phyloP scores from a whole-genome alignment of 1,139 yeast genomes.

The Candida pseudoviswanathii region DNA sequence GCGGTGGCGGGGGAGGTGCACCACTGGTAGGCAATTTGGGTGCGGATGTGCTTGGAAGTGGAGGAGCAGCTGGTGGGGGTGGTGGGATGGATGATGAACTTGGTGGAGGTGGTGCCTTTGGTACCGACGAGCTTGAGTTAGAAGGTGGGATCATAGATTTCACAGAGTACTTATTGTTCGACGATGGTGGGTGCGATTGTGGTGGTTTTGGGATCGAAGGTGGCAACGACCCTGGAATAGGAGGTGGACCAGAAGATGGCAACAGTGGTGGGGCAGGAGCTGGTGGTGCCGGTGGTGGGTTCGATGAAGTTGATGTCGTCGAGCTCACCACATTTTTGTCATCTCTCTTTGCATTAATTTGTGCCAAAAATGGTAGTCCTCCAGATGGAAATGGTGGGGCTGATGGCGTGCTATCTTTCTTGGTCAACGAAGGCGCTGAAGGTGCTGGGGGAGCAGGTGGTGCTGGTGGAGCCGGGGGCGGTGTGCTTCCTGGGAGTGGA shows the following conservation, averaged over 20 bases:
- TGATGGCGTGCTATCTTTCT: slow-evolving; percentile 11
- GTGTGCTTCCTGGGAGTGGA: slow-evolving; percentile 16
- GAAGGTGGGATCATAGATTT: slow-evolving; percentile 16
- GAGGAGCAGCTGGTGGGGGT: slow-evolving; percentile 15
- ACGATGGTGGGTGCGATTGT: slow-evolving; percentile 6
- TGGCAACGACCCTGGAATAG: slow-evolving; percentile 9
- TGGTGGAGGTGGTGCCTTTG: slow-evolving; percentile 21
- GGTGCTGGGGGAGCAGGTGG: slow-evolving; percentile 24
- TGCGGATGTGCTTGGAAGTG: slow-evolving; percentile 10
- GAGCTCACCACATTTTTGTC: slow-evolving; percentile 62
- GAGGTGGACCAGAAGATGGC: slow-evolving; percentile 12
- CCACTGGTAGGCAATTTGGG: slow-evolving; percentile 8
- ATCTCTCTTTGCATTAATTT: slow-evolving; percentile 56
- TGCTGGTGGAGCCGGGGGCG: slow-evolving; percentile 19
- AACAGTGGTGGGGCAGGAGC: slow-evolving; percentile 8
- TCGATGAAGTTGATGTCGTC: slow-evolving; percentile 11
- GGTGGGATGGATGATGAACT: slow-evolving; percentile 18
- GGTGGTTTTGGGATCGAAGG: slow-evolving; percentile 12
- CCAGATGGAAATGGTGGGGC: slow-evolving; percentile 25
- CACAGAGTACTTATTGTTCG: slow-evolving; percentile 22
- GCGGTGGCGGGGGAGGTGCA: slow-evolving; percentile 20
- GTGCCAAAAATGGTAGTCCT: slow-evolving; percentile 53
- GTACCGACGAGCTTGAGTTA: slow-evolving; percentile 12
- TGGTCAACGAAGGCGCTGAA: slow-evolving; percentile 20
- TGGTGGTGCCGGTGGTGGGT: slow-evolving; percentile 7